Percentiles rank a stretch among this genome's conserved stretches.
phyloP scores from a whole-genome alignment of 768 basidiomycete genomes.

The Cantharellus cinnabarinus region DNA sequence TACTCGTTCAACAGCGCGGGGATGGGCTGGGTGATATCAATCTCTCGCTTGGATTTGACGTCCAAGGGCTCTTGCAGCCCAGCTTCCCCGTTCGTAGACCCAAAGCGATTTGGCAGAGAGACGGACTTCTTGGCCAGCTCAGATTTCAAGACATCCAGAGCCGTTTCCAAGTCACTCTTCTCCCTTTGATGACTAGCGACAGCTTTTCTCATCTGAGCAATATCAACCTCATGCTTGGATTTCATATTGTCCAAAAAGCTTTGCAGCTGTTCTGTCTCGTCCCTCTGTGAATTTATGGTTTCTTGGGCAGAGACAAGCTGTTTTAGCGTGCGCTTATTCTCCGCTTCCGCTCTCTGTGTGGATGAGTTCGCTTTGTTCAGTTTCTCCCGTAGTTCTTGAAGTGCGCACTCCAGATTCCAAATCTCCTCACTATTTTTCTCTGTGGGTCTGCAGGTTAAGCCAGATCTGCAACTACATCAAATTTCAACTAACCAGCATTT shows the following conservation, averaged over 20 bases:
- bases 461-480: not conserved
- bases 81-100: constrained; percentile 18
- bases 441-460: constrained; percentile 12
- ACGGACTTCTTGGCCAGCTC: constrained; percentile 48
- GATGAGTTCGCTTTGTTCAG: constrained; percentile 44
- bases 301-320: constrained; percentile 55
- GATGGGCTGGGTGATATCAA: too few species aligned
- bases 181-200: constrained; percentile 78
- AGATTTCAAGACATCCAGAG: constrained; percentile 53
- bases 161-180: constrained; percentile 74
- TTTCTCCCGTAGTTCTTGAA: constrained; percentile 68
- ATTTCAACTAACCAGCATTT: constrained; percentile 40
- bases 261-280: constrained; percentile 56
- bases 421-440: constrained; percentile 97
- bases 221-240: constrained; percentile 82
- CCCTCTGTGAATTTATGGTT: constrained; percentile 64
- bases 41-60: too few species aligned
- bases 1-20: too few species aligned
- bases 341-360: constrained; percentile 51
- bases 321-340: constrained; percentile 63
- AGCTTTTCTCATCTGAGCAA: constrained; percentile 76
- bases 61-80: too few species aligned
- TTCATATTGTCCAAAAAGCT: constrained; percentile 50
- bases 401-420: constrained; percentile 90
- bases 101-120: constrained; percentile 33